Conservation (phyloP, 306 rosid genomes). For the Citrullus mucosospermus region DNA sequence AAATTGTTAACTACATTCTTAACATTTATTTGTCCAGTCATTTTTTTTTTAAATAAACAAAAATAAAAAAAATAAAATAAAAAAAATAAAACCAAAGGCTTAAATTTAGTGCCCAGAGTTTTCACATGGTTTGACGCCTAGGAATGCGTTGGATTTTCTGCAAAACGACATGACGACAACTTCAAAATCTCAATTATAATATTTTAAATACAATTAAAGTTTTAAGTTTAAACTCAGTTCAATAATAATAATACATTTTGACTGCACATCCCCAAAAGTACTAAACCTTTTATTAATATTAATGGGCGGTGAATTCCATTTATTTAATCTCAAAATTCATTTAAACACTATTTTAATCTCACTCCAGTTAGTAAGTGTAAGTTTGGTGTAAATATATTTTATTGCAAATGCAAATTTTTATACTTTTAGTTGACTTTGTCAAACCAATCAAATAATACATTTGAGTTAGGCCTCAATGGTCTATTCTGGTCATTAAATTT, state of each 20-base stretch:
- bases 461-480: too few relatives aligned
- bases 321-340: background rate
- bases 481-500: too few relatives aligned
- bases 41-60: background rate
- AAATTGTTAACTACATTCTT: background rate
- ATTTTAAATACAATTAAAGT: background rate
- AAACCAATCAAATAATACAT: background rate
- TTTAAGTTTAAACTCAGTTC: background rate
- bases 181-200: background rate
- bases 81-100: background rate
- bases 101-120: background rate
- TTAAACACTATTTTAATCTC: background rate
- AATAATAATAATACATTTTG: background rate
- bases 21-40: background rate
- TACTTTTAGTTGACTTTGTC: background rate
- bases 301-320: background rate
- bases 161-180: background rate
- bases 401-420: background rate
- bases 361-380: background rate
- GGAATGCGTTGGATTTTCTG: slow-evolving; percentile 1
- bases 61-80: background rate
- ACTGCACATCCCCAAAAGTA: background rate
- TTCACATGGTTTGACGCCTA: slow-evolving; percentile 1
- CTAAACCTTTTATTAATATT: background rate
- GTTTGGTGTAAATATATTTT: background rate